Conservation (phyloP, 495 filamentous ascomycete species). For the Rhypophila decipiens region DNA sequence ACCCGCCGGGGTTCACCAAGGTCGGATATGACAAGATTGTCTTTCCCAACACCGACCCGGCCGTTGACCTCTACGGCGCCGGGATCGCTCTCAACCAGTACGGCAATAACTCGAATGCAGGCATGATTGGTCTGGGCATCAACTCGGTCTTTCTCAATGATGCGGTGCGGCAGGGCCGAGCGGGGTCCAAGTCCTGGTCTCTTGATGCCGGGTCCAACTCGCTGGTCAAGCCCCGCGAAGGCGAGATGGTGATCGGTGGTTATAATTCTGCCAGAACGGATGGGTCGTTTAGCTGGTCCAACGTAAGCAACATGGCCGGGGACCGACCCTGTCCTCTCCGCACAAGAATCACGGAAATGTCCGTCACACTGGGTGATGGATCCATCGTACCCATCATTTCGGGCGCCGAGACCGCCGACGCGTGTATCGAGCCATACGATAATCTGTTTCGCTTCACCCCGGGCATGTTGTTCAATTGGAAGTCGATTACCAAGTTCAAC, state of each 20-base stretch:
- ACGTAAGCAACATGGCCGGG: constrained; percentile 11
- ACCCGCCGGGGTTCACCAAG: constrained; percentile 8
- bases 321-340: constrained; percentile 14
- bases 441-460: constrained; percentile 14
- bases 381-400: neutral
- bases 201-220: constrained; percentile 10
- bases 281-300: constrained; percentile 8
- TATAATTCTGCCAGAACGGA: constrained; percentile 9
- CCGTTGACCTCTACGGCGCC: constrained; percentile 3
- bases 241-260: constrained; percentile 11
- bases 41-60: constrained; percentile 3
- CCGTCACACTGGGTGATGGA: constrained; percentile 5
- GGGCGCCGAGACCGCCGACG: constrained; percentile 6
- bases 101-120: constrained; percentile 10
- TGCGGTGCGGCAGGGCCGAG: neutral
- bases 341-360: constrained; percentile 8
- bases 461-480: constrained; percentile 12
- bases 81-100: constrained; percentile 10
- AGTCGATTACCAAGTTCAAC: constrained; percentile 9
- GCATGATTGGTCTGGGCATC: constrained; percentile 8
- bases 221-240: constrained; percentile 6
- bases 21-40: constrained; percentile 4
- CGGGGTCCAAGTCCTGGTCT: constrained; percentile 5
- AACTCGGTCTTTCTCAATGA: constrained; percentile 9
- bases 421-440: constrained; percentile 16